Base-by-base conservation (phyloP, 495 filamentous ascomycete species). In the Amphirosellinia nigrospora region DNA sequence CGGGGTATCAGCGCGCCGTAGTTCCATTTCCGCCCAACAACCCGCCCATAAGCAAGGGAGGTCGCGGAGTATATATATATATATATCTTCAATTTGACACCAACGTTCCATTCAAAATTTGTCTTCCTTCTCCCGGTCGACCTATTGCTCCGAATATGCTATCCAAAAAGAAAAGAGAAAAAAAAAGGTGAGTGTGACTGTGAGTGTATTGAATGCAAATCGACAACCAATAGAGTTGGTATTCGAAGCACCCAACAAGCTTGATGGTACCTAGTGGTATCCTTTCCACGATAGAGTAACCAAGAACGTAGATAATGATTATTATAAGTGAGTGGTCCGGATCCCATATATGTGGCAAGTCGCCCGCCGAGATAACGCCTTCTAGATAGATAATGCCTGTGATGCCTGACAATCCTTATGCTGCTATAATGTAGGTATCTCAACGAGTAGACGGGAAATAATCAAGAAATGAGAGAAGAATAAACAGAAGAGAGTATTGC, bases 1-100 rank as follows among this genome's bases (percentile, higher is more conserved):
- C n/a, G 60, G 60, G 60, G 60, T 64, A 64, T 64, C 61, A 50
- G n/a, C 50, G 26, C 8, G 28, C 28, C 34, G 41, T 36, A 46
- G 43, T 19, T 13, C 28, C 61, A 41, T 46, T 63, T 64, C 26
- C 61, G 13, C 30, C 23, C 43, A 38, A 46, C 43, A 48, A 28
- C 28, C 26, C 61, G 36, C 9, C 26, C 61, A 50, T 3, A 48
- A 50, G 4, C 30, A 64, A 16, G 59, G 5, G 26, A 36, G 5
- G n/a, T 62, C n/a, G 4, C 3, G 30, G 41, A 62, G n/a, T 7
- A 45, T 30, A 62, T 39, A 15, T 39, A 50, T 7, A 45, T 30
- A 62, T 39, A 15, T 39, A 50, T 46, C 4, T 48, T 10, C n/a
- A 9, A 21, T 48, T 48, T 48, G 7, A 48, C n/a, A 48, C 9